phyloP scores from a whole-genome alignment of 2,329 filamentous ascomycete genomes.

The Aspergillus sp. region DNA sequence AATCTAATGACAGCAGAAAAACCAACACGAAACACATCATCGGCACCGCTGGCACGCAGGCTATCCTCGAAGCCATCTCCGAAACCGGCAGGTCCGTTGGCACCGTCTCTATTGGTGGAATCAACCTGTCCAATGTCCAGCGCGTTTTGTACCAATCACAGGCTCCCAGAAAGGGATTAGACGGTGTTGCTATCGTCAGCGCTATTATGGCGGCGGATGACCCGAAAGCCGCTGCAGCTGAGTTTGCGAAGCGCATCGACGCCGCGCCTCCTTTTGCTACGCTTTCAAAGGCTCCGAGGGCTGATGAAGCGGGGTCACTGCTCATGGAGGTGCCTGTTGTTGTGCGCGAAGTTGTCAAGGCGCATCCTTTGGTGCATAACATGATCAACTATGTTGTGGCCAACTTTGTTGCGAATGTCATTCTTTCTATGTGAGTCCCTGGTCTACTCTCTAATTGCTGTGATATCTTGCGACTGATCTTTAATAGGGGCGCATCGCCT shows the following conservation, averaged over 20 bases:
- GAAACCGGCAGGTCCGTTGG: slow-evolving; percentile 35
- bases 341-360: slow-evolving; percentile 55
- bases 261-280: slow-evolving; percentile 28
- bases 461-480: slow-evolving; percentile 9
- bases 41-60: slow-evolving; percentile 62
- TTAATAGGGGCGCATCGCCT: slow-evolving; percentile 63
- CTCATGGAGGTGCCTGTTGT: slow-evolving; percentile 39
- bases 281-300: slow-evolving; percentile 20
- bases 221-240: slow-evolving; percentile 55
- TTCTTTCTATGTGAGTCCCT: slow-evolving; percentile 56
- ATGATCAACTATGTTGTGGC: slow-evolving; percentile 97
- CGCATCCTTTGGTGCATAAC: slow-evolving; percentile 77
- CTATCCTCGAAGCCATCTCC: slow-evolving; percentile 58
- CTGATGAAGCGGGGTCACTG: slow-evolving; percentile 22
- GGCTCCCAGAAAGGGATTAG: slow-evolving; percentile 53
- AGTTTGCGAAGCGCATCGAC: slow-evolving; percentile 53
- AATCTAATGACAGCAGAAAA: slow-evolving; percentile 50
- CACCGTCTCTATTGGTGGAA: slow-evolving; percentile 77
- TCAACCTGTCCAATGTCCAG: slow-evolving; percentile 70
- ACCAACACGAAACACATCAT: slow-evolving; percentile 79
- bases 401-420: slow-evolving; percentile 89
- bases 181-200: slow-evolving; percentile 83
- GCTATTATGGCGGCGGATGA: slow-evolving; percentile 71
- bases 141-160: slow-evolving; percentile 66
- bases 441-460: not conserved